phyloP scores from a whole-genome alignment of 345 rosid genomes.

The Eucalyptus polybractea region DNA sequence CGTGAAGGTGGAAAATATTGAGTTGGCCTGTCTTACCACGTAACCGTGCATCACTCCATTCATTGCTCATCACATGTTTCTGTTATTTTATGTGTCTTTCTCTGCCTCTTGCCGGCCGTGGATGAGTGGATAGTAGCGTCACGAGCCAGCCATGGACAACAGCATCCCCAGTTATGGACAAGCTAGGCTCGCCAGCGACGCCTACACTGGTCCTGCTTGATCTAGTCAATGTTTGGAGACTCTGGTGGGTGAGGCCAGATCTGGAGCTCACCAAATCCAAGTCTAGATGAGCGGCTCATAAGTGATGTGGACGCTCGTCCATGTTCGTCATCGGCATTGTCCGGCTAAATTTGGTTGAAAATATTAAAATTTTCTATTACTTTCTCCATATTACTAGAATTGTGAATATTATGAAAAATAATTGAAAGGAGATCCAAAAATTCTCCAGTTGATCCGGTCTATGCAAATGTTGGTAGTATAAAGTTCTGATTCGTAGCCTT shows the following conservation, averaged over 20 bases:
- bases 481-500: background rate
- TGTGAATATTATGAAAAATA: background rate
- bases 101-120: background rate
- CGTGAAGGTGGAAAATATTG: too few species aligned
- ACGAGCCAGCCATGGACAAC: too few species aligned
- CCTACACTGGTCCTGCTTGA: background rate
- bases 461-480: background rate
- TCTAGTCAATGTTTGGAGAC: background rate
- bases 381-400: background rate
- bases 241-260: background rate
- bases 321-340: background rate
- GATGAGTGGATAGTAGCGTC: too few species aligned
- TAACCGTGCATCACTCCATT: too few species aligned
- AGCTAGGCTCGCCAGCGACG: background rate
- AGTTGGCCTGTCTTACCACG: too few species aligned
- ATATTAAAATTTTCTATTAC: too few species aligned
- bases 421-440: background rate
- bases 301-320: fast-evolving
- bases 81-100: background rate
- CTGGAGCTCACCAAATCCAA: background rate
- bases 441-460: background rate
- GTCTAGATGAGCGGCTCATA: background rate
- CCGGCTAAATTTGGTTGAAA: background rate
- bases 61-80: background rate
- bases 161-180: background rate